A percentile compares a stretch with the other conserved stretches of the same genome.
Conservation (phyloP, 441 rosid species). For the Bocquillonia castaneifolia region DNA sequence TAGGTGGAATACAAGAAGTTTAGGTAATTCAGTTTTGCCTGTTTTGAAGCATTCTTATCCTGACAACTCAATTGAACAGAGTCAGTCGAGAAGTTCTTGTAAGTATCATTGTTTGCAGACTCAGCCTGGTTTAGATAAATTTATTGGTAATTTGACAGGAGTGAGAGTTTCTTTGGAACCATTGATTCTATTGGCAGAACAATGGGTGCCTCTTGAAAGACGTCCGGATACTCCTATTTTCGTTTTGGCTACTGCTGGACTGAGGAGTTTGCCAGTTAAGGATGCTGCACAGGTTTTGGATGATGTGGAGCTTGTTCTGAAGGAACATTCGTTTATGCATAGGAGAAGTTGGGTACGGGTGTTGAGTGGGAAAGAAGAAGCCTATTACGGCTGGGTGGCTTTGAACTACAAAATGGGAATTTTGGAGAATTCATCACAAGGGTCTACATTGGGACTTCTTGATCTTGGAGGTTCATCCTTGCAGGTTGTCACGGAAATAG, state of each 20-base stretch:
- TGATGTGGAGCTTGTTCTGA: constrained; percentile 39
- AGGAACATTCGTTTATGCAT: constrained; percentile 34
- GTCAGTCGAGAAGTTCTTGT: constrained; percentile 28
- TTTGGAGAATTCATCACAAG: constrained; percentile 34
- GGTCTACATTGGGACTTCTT: constrained; percentile 46
- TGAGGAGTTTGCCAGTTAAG: constrained; percentile 37
- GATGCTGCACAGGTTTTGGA: constrained; percentile 41
- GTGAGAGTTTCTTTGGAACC: constrained; percentile 45
- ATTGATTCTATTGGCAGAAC: constrained; percentile 38
- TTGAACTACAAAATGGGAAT: constrained; percentile 46
- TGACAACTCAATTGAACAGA: constrained; percentile 25
- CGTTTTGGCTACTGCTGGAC: constrained; percentile 58
- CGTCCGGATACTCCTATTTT: constrained; percentile 47
- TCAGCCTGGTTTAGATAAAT: constrained; percentile 56
- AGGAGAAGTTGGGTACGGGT: constrained; percentile 43
- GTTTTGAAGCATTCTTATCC: constrained; percentile 40
- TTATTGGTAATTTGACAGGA: constrained; percentile 43
- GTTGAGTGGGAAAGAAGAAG: constrained; percentile 60
- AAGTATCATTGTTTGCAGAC: constrained; percentile 59
- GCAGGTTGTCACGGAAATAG: constrained; percentile 46
- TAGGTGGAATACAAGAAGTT: constrained; percentile 35
- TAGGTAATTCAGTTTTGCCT: constrained; percentile 27
- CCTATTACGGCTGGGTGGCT: constrained; percentile 63
- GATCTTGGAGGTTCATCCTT: constrained; percentile 66
- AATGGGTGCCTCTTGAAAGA: constrained; percentile 42